Percentiles rank a stretch among this genome's conserved stretches.
Evolutionary conservation across 2,329 filamentous ascomycete species (phyloP).

Genomic region (Lachnellula occidentalis): DNA sequence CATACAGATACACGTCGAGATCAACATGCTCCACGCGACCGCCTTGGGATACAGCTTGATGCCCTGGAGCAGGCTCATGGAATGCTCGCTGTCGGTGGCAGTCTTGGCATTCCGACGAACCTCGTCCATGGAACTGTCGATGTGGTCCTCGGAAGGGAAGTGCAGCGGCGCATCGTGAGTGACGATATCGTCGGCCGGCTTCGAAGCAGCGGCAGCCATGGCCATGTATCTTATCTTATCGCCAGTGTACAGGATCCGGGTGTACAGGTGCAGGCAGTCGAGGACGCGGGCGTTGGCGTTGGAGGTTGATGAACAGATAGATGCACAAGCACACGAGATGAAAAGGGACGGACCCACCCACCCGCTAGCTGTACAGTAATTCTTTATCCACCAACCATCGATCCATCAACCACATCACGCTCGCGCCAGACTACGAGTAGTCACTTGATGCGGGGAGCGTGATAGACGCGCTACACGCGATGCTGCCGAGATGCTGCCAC

Average conservation of each 20-base stretch:
- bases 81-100: constrained; percentile 57
- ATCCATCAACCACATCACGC: no score
- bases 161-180: constrained; percentile 15
- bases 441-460: neutral
- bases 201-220: neutral
- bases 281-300: neutral
- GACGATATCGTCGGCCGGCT: neutral
- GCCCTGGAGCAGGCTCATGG: constrained; percentile 70
- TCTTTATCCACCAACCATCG: neutral
- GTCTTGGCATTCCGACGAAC: constrained; percentile 38
- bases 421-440: no score
- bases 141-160: constrained; percentile 21
- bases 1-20: constrained; percentile 90
- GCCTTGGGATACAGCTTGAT: constrained; percentile 82
- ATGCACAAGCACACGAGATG: neutral
- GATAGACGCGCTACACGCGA: neutral
- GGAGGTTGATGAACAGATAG: neutral
- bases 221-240: neutral
- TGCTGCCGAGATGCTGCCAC: neutral
- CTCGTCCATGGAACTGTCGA: constrained; percentile 23
- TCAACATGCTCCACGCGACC: constrained; percentile 74
- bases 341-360: neutral
- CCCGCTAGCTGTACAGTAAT: neutral
- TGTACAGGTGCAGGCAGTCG: neutral
- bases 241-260: neutral